A percentile compares a stretch with the other conserved stretches of the same genome.
Evolutionary conservation across 352 stramenopile genomes (phyloP).

Genomic region (Phytophthora tentaculata): DNA sequence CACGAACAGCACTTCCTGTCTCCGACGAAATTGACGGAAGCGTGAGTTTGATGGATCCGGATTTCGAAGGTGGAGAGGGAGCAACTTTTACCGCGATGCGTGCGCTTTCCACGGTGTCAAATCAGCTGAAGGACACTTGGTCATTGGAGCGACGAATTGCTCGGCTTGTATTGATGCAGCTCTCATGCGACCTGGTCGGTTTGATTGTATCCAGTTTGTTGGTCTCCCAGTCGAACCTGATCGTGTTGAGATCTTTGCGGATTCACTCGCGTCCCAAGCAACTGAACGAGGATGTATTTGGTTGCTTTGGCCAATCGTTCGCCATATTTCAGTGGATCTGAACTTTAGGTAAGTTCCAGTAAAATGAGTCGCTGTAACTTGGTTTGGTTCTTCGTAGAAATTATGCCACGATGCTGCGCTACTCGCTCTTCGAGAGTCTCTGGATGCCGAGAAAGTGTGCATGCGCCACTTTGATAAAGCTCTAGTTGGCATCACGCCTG

Average conservation of each 20-base stretch:
- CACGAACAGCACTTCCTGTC: constrained; percentile 80
- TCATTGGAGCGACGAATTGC: constrained; percentile 98
- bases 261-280: constrained; percentile 79
- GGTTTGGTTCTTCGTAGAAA: constrained; percentile 51
- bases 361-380: too few relatives aligned
- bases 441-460: constrained; percentile 53
- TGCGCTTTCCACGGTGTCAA: constrained; percentile 97
- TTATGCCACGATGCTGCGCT: constrained; percentile 87
- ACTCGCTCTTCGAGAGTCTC: constrained; percentile 72
- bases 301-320: constrained; percentile 53
- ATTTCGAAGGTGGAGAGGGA: constrained; percentile 35
- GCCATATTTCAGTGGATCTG: constrained; percentile 81
- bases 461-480: constrained; percentile 72
- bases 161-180: constrained; percentile 98
- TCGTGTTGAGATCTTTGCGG: constrained; percentile 69
- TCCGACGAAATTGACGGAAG: constrained; percentile 91
- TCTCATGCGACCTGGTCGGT: constrained; percentile 95
- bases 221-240: constrained; percentile 79
- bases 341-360: constrained; percentile 75
- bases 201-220: constrained; percentile 97
- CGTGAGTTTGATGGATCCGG: constrained; percentile 63
- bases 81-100: constrained; percentile 79
- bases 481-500: constrained; percentile 44
- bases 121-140: constrained; percentile 93
- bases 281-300: constrained; percentile 76